Conservation (phyloP, 1,284 basidiomycete species). For the Ceratobasidium sp. region DNA sequence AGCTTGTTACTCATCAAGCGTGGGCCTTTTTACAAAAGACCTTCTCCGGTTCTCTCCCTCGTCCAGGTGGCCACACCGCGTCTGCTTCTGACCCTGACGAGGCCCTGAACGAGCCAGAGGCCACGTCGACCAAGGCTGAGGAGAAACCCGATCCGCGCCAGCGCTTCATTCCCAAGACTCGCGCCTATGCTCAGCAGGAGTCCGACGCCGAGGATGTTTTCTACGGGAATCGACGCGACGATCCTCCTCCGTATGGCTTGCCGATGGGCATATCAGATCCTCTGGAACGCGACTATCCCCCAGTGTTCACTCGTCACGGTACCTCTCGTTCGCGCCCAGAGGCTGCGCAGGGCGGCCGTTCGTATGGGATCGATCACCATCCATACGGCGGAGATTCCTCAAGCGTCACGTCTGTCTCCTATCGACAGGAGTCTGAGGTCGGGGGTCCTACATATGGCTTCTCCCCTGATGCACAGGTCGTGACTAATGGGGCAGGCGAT, state of each 20-base stretch:
- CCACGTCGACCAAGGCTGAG: constrained; percentile 12
- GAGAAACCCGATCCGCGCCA: constrained; percentile 24
- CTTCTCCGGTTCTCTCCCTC: constrained; percentile 28
- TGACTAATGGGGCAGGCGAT: constrained; percentile 40
- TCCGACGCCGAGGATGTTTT: constrained; percentile 9
- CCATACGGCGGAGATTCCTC: constrained; percentile 26
- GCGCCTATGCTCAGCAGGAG: constrained; percentile 14
- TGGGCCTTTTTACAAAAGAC: constrained; percentile 10
- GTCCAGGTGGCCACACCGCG: constrained; percentile 26
- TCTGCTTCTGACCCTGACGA: constrained; percentile 39
- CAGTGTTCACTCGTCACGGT: constrained; percentile 13
- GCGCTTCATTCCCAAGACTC: constrained; percentile 38
- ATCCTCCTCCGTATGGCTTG: constrained; percentile 29
- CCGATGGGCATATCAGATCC: constrained; percentile 2
- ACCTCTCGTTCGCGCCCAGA: constrained; percentile 28
- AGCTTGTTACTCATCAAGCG: neutral
- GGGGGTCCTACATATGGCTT: constrained; percentile 6
- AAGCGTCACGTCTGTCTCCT: constrained; percentile 31
- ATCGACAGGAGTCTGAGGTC: constrained; percentile 30
- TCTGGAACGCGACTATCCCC: constrained; percentile 22
- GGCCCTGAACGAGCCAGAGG: constrained; percentile 27
- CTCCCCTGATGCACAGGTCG: constrained; percentile 4
- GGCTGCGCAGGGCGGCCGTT: neutral
- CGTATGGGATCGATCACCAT: constrained; percentile 3
- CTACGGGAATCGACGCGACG: constrained; percentile 33